Evolutionary conservation across 2,329 filamentous ascomycete genomes (phyloP), one percentile per base, ranked within the genome.

Genomic region (Ophiostoma himal-ulmi): DNA sequence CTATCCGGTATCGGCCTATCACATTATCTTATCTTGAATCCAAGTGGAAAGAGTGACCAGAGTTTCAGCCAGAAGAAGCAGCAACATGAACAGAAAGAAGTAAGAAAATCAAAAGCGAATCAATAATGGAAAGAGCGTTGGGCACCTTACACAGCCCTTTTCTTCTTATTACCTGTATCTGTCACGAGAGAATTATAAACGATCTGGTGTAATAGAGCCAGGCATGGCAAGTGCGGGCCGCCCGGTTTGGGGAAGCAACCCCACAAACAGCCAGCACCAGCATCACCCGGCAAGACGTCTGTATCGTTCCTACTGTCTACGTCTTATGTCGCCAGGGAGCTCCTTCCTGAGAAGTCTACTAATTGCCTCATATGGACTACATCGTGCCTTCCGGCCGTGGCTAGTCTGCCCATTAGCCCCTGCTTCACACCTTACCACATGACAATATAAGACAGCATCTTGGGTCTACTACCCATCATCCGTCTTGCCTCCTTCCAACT

Each of bases 321-420:
- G 5, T 57, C 54, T 30, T 37, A 37, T 20, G 26, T 57, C n/a
- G 52, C 52, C 13, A 57, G 62, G 68, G 41, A 60, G 14, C 60
- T 52, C 34, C 20, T 62, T 68, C 52, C 52, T 52, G n/a, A n/a
- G 17, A 14, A 57, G 36, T 36, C 67, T 68, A 20, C 62, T 68
- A 71, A 71, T 69, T 71, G 68, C 68, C 70, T 69, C 70, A 71
- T 48, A 39, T 39, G 70, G 30, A 41, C 66, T 39, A 30, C 69
- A 62, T 68, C 57, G 67, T 26, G 64, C 60, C 70, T 66, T 67
- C 44, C 41, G 39, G 41, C 34, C 13, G 34, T 44, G 64, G 22
- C 5, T 36, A 26, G 57, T 13, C 14, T 62, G 26, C 26, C 57
- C 52, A 26, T 57, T 62, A 13, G 57, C 57, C 26, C 57, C 57